phyloP scores from a whole-genome alignment of 2,329 filamentous ascomycete species.

The Nakataea oryzae region DNA sequence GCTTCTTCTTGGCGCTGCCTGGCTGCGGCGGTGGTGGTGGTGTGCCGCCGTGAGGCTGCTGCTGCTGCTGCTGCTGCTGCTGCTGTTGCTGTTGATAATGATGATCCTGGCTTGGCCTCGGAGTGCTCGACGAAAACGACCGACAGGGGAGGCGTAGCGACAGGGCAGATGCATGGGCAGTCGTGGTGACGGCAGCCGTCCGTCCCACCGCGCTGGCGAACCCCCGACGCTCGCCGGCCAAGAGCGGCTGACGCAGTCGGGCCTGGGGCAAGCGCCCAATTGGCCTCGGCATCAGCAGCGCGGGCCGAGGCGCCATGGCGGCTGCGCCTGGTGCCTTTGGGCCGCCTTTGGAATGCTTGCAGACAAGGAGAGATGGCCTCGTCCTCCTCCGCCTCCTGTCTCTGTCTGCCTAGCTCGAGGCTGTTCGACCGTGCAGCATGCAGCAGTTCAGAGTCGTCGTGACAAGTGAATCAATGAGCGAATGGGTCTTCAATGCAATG shows the following conservation, averaged over 20 bases:
- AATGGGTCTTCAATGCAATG: too few species aligned
- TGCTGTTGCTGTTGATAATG: not conserved
- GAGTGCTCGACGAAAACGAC: not conserved
- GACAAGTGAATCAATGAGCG: not conserved
- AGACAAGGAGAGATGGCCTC: too few species aligned
- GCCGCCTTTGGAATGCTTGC: too few species aligned
- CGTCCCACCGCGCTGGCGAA: too few species aligned
- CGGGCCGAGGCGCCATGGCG: not conserved
- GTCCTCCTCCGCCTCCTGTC: too few species aligned
- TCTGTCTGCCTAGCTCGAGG: too few species aligned
- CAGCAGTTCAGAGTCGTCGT: not conserved
- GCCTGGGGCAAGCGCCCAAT: not conserved
- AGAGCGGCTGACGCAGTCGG: not conserved
- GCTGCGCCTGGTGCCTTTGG: too few species aligned
- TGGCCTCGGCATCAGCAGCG: not conserved
- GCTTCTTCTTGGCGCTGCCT: not conserved
- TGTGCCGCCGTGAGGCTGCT: slow-evolving; percentile 4
- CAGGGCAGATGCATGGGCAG: too few species aligned
- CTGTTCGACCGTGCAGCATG: too few species aligned
- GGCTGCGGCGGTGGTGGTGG: slow-evolving; percentile 2
- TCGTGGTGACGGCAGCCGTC: too few species aligned
- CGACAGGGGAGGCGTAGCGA: not conserved
- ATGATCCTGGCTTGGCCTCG: not conserved
- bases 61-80: not conserved
- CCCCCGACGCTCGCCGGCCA: too few species aligned